Percentiles rank a stretch among this genome's conserved stretches.
These are phyloP conservation scores for Penicillium sp. DNA, from an alignment of 2,329 filamentous ascomycete genomes.

Conservation along the genomic window DNA sequence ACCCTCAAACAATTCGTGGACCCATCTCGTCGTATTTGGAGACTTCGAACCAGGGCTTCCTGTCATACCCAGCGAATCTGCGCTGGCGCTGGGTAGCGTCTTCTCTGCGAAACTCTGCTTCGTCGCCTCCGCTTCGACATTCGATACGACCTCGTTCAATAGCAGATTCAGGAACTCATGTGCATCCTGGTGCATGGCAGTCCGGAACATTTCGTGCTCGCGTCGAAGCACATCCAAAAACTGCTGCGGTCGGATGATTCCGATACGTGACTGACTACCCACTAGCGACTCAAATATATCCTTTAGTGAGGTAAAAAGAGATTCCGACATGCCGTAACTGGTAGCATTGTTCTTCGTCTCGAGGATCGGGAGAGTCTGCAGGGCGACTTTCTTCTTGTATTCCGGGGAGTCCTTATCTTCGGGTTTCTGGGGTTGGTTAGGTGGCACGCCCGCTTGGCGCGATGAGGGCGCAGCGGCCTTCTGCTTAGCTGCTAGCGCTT, in stretches of 20 bases:
- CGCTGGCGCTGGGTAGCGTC: slow-evolving; percentile 51
- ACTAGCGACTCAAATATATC: slow-evolving; percentile 94
- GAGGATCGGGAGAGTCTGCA: slow-evolving; percentile 82
- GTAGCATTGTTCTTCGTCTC: slow-evolving; percentile 79
- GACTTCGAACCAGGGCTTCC: slow-evolving; percentile 52
- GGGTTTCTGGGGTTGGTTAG: slow-evolving; percentile 63
- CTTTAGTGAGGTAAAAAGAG: slow-evolving; percentile 89
- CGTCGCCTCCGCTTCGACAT: slow-evolving; percentile 80
- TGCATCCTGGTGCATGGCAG: slow-evolving; percentile 96
- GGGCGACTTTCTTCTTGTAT: slow-evolving; percentile 95
- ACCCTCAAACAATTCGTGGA: slow-evolving; percentile 96
- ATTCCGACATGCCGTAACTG: slow-evolving; percentile 90
- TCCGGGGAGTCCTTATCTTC: slow-evolving; percentile 96
- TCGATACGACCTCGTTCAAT: slow-evolving; percentile 92
- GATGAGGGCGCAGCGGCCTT: slow-evolving; percentile 40
- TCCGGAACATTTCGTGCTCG: slow-evolving; percentile 96
- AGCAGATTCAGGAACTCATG: slow-evolving; percentile 95
- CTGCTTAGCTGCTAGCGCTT: slow-evolving; percentile 47
- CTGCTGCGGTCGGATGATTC: slow-evolving; percentile 86
- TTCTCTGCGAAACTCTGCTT: slow-evolving; percentile 36
- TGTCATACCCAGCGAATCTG: slow-evolving; percentile 50
- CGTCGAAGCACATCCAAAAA: slow-evolving; percentile 92
- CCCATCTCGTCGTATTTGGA: slow-evolving; percentile 77
- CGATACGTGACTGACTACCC: slow-evolving; percentile 75
- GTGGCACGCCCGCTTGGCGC: slow-evolving; percentile 53